Evolutionary conservation across 257 asterid genomes (phyloP).

Genomic region (Lycium ferocissimum): DNA sequence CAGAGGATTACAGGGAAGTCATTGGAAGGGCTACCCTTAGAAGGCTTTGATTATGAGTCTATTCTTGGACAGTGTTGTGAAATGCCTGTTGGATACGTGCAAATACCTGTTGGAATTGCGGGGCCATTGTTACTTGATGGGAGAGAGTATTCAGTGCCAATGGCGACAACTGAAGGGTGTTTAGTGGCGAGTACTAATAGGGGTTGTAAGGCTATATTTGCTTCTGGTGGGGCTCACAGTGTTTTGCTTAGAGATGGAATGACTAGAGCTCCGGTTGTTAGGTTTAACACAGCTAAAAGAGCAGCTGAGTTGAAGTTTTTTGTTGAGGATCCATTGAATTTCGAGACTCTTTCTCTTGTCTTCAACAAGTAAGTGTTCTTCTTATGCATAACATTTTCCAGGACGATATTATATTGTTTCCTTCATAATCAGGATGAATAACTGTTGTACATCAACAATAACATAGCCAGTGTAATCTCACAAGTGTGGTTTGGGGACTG

Average conservation of each 20-base stretch:
- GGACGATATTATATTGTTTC: background rate
- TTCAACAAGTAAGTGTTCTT: slow-evolving; percentile 56
- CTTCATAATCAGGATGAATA: background rate
- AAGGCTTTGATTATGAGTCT: slow-evolving; percentile 61
- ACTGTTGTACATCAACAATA: background rate
- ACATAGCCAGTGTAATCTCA: too few relatives aligned
- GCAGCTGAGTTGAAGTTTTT: slow-evolving; percentile 60
- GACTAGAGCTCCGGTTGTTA: slow-evolving; percentile 70
- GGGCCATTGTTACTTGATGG: slow-evolving; percentile 69
- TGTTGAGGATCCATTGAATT: slow-evolving; percentile 56
- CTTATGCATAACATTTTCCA: background rate
- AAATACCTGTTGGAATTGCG: slow-evolving; percentile 66
- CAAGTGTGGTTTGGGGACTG: too few relatives aligned
- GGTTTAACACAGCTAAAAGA: slow-evolving; percentile 55
- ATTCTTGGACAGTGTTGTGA: slow-evolving; percentile 72
- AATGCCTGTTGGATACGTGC: slow-evolving; percentile 74
- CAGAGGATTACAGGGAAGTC: slow-evolving; percentile 63
- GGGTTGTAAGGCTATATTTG: slow-evolving; percentile 65
- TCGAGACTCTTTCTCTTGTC: slow-evolving; percentile 50
- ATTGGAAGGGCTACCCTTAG: slow-evolving; percentile 58
- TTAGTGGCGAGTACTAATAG: slow-evolving; percentile 68
- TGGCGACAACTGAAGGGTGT: slow-evolving; percentile 73
- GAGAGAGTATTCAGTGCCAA: slow-evolving; percentile 58
- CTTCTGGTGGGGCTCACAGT: slow-evolving; percentile 58
- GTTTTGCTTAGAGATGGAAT: slow-evolving; percentile 56